Conservation (phyloP, 129 eudicot species). For the Flaveria trinervia region DNA sequence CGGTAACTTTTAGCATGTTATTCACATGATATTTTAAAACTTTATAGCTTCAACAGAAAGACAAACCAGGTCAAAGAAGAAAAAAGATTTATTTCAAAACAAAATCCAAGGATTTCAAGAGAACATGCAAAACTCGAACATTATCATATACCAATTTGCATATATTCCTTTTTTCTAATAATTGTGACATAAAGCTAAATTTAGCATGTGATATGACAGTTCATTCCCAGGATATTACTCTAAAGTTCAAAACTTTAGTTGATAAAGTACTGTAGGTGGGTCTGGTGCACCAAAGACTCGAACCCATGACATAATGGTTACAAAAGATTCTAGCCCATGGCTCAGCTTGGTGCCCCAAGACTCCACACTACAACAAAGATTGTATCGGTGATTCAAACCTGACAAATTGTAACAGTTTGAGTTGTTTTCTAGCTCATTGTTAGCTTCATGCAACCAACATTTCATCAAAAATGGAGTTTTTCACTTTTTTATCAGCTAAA, state of each 20-base stretch:
- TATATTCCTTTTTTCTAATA: not conserved
- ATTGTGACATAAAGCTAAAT: not conserved
- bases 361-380: not conserved
- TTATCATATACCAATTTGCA: not conserved
- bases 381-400: not conserved
- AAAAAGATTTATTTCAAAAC: not conserved
- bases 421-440: not conserved
- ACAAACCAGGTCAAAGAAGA: conserved; percentile 14
- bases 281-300: not conserved
- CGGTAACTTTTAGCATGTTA: conserved; percentile 1
- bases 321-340: conserved; percentile 13
- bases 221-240: conserved; percentile 8
- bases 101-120: not conserved
- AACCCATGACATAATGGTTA: not conserved
- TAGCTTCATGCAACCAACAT: not conserved
- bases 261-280: not conserved
- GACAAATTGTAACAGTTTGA: too few species aligned
- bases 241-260: conserved; percentile 19
- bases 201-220: not conserved
- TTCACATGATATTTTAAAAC: conserved; percentile 20
- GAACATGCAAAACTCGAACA: not conserved
- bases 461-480: not conserved
- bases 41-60: conserved; percentile 13
- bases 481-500: not conserved
- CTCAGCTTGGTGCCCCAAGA: not conserved